Evolutionary conservation across 2,329 filamentous ascomycete species (phyloP).

Genomic region (Aureobasidium sp.): DNA sequence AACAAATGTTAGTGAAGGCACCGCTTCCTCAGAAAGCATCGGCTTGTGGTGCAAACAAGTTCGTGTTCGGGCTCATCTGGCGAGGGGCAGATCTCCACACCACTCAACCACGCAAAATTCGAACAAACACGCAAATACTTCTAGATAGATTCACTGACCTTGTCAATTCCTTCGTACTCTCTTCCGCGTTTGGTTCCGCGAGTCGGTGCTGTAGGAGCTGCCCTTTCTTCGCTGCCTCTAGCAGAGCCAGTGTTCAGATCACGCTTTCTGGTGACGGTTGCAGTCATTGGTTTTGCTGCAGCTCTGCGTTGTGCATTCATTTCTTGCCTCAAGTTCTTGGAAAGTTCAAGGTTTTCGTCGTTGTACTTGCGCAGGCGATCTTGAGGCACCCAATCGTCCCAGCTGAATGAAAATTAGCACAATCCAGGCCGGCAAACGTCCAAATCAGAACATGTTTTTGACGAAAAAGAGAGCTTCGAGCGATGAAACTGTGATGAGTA

Average conservation of each 20-base stretch:
- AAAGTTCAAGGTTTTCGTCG: conserved; percentile 89
- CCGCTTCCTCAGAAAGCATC: not conserved
- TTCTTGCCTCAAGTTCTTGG: conserved; percentile 64
- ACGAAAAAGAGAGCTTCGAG: not conserved
- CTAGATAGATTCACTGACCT: conserved; percentile 45
- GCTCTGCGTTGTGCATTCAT: conserved; percentile 53
- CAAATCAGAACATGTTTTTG: not conserved
- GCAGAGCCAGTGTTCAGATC: conserved; percentile 46
- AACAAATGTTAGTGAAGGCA: not conserved
- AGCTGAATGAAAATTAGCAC: conserved; percentile 43
- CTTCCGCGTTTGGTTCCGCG: conserved; percentile 67
- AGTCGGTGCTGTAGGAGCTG: conserved; percentile 52
- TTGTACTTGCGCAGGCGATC: conserved; percentile 92
- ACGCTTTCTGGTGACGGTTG: conserved; percentile 46
- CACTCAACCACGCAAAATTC: not conserved
- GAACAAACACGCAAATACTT: not conserved
- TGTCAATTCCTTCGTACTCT: conserved; percentile 71
- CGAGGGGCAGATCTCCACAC: conserved; percentile 8
- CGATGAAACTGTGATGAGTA: not conserved
- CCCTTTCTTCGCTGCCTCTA: conserved; percentile 71
- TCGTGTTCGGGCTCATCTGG: not conserved
- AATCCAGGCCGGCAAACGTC: conserved; percentile 13
- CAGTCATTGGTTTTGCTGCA: conserved; percentile 35
- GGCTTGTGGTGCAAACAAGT: not conserved
- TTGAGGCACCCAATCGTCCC: conserved; percentile 97